A percentile compares a stretch with the other conserved stretches of the same genome.
phyloP scores from a whole-genome alignment of 768 basidiomycete species.

The Leucogyrophana mollusca region DNA sequence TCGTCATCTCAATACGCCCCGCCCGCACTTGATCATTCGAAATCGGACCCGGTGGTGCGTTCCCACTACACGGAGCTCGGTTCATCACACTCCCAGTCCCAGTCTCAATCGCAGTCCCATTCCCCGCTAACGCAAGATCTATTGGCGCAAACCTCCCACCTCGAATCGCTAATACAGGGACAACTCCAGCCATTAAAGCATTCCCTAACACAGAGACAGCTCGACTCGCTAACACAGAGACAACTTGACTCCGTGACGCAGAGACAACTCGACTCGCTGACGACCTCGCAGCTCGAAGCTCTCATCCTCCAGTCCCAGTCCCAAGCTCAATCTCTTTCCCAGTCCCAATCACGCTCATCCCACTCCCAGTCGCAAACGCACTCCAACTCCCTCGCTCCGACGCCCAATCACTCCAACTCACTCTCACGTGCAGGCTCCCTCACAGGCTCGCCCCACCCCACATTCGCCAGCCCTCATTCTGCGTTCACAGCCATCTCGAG shows the following conservation, averaged over 20 bases:
- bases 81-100: neutral
- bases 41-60: no score
- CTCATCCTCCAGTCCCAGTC: conserved; percentile 19
- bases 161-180: no score
- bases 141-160: no score
- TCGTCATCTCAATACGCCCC: no score
- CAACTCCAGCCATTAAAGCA: no score
- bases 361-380: conserved; percentile 21
- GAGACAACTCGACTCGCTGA: conserved; percentile 15
- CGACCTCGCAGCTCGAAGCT: conserved; percentile 27
- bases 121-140: neutral
- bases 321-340: neutral
- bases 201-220: no score
- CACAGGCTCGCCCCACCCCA: conserved; percentile 23
- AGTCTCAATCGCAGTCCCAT: neutral
- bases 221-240: no score
- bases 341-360: conserved; percentile 2
- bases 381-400: conserved; percentile 18
- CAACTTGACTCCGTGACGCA: conserved; percentile 18
- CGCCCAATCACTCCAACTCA: conserved; percentile 19
- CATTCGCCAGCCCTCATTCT: no score
- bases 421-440: conserved; percentile 27
- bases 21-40: no score
- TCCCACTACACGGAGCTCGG: no score
- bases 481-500: no score